These are phyloP conservation scores for Takakia lepidozioides DNA, from an alignment of 225 moss, liverwort and hornwort species.

Conservation along the genomic window DNA sequence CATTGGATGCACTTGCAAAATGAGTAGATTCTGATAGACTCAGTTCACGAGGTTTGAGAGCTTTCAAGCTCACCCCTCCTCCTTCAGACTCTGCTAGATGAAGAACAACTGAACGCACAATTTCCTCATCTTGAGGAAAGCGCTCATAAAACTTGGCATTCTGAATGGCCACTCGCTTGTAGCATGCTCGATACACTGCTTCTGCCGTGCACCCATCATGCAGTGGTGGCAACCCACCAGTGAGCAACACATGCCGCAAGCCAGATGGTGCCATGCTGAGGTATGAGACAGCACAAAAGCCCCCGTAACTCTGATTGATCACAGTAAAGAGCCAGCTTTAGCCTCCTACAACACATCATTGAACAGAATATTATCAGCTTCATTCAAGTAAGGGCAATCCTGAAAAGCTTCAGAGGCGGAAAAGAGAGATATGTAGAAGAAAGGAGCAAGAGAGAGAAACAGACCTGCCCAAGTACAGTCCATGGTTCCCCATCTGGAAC, in stretches of 20 bases:
- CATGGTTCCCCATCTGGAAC: constrained; percentile 63
- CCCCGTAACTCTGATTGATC: constrained; percentile 83
- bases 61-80: constrained; percentile 68
- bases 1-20: too few species aligned
- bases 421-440: neutral
- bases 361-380: too few species aligned
- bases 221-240: constrained; percentile 87
- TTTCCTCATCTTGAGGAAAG: constrained; percentile 71
- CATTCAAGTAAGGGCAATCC: too few species aligned
- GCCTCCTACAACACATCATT: too few species aligned
- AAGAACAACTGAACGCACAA: constrained; percentile 59
- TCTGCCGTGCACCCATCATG: constrained; percentile 83
- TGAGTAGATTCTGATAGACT: too few species aligned
- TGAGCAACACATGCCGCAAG: constrained; percentile 70
- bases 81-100: constrained; percentile 63
- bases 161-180: constrained; percentile 70
- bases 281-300: constrained; percentile 90
- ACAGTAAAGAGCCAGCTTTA: neutral
- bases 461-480: constrained; percentile 90
- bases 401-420: neutral
- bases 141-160: constrained; percentile 76
- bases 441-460: neutral
- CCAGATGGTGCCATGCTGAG: constrained; percentile 86
- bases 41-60: too few species aligned
- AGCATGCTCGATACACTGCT: constrained; percentile 67